Conservation (phyloP, 371 early-diverging fungal genomes). For the Chytridiales sp. region DNA sequence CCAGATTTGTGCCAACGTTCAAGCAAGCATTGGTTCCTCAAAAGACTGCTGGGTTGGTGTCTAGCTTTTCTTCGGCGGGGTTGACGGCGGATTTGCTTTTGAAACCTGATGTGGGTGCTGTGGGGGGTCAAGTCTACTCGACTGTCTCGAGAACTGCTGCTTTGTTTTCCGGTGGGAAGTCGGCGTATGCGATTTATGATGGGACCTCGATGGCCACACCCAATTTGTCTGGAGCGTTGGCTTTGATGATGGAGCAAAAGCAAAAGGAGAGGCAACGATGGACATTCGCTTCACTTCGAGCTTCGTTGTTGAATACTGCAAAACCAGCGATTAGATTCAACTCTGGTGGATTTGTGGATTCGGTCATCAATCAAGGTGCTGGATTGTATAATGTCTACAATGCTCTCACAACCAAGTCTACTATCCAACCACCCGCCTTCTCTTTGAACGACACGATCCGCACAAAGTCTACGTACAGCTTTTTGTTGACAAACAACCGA, state of each 20-base stretch:
- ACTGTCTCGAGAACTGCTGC: no score
- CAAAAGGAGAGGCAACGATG: background rate
- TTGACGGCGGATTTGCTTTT: constrained; percentile 16
- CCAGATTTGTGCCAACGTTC: background rate
- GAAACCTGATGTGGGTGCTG: constrained; percentile 33
- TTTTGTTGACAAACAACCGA: constrained; percentile 61
- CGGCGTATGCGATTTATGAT: constrained; percentile 27
- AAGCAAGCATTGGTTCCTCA: constrained; percentile 9
- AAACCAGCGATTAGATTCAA: constrained; percentile 42
- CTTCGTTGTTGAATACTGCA: constrained; percentile 48
- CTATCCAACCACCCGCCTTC: constrained; percentile 53
- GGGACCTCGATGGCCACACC: constrained; percentile 56
- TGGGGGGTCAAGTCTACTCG: constrained; percentile 27
- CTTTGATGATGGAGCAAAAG: constrained; percentile 27
- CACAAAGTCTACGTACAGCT: constrained; percentile 41
- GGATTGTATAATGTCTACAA: constrained; percentile 67
- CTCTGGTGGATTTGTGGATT: constrained; percentile 39
- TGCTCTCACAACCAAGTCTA: constrained; percentile 54
- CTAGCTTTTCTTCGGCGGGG: constrained; percentile 44
- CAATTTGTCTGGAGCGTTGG: constrained; percentile 30
- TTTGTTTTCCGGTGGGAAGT: no score
- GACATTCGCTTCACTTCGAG: constrained; percentile 2
- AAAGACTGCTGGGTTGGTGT: constrained; percentile 40
- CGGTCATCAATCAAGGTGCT: constrained; percentile 64
- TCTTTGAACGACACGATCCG: constrained; percentile 60